These are phyloP conservation scores for Thermoascus crustaceus DNA, from an alignment of 2,329 filamentous ascomycete genomes.

Conservation along the genomic window DNA sequence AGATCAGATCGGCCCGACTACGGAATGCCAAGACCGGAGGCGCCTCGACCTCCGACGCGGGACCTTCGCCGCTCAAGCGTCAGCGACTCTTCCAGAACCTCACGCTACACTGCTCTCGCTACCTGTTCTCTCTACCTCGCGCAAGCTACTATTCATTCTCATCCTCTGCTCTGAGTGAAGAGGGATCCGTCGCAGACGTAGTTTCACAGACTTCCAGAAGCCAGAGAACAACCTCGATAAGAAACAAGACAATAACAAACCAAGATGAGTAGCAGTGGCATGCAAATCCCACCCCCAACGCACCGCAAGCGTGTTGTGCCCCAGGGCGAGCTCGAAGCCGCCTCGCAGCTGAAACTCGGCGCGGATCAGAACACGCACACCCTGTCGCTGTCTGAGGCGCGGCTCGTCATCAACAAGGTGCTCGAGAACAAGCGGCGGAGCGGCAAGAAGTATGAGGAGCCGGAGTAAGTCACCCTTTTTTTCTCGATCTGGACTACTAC, in stretches of 20 bases:
- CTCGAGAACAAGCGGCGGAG: constrained; percentile 71
- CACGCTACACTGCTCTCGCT: background rate
- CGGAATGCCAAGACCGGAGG: constrained; percentile 1
- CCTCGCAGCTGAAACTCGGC: constrained; percentile 71
- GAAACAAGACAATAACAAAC: background rate
- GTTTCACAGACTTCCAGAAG: too few species aligned
- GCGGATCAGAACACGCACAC: constrained; percentile 91
- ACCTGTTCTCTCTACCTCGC: background rate
- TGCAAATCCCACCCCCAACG: constrained; percentile 28
- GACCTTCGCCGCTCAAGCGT: background rate
- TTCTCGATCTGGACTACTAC: background rate
- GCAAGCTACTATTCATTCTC: background rate
- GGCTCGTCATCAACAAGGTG: constrained; percentile 84
- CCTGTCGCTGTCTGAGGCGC: constrained; percentile 83
- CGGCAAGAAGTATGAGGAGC: constrained; percentile 75
- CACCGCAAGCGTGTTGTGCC: constrained; percentile 36
- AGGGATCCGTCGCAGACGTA: too few species aligned
- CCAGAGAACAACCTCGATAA: too few species aligned
- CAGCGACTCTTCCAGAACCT: background rate
- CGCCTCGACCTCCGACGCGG: background rate
- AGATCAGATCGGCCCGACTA: too few species aligned
- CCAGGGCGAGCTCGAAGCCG: constrained; percentile 72
- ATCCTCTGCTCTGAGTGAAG: too few species aligned
- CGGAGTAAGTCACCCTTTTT: constrained; percentile 52
- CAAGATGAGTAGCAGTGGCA: constrained; percentile 27